These are phyloP conservation scores for Nissolia schottii DNA, from an alignment of 306 rosid species.

Conservation along the genomic window DNA sequence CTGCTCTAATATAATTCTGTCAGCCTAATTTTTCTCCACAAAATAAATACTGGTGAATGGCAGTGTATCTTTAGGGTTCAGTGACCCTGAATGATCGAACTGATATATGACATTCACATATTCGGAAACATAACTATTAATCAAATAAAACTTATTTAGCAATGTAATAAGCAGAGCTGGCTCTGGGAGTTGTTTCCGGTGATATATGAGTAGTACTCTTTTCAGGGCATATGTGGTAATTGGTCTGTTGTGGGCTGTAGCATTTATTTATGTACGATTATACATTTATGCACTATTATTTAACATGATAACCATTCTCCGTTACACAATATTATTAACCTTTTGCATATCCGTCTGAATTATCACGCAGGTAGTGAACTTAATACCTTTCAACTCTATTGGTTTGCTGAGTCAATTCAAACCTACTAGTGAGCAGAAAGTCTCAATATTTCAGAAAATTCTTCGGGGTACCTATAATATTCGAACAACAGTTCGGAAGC, in stretches of 20 bases:
- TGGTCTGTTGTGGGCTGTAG: background rate
- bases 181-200: background rate
- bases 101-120: background rate
- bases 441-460: slow-evolving; percentile 67
- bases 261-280: background rate
- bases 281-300: background rate
- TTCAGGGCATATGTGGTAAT: background rate
- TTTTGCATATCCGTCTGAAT: slow-evolving; percentile 13
- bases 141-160: background rate
- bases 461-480: slow-evolving; percentile 71
- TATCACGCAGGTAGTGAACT: slow-evolving; percentile 77
- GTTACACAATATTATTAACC: background rate
- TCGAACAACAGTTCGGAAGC: slow-evolving; percentile 81
- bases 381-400: slow-evolving; percentile 93
- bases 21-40: background rate
- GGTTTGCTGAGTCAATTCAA: slow-evolving; percentile 74
- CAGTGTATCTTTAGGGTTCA: background rate
- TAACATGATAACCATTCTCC: background rate
- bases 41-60: background rate
- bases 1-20: background rate
- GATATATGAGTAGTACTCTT: background rate
- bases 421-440: slow-evolving; percentile 67
- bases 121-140: background rate
- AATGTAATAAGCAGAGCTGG: background rate
- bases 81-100: background rate